phyloP scores from a whole-genome alignment of 805 yeast species.

The Cyberlindnera saturnus region DNA sequence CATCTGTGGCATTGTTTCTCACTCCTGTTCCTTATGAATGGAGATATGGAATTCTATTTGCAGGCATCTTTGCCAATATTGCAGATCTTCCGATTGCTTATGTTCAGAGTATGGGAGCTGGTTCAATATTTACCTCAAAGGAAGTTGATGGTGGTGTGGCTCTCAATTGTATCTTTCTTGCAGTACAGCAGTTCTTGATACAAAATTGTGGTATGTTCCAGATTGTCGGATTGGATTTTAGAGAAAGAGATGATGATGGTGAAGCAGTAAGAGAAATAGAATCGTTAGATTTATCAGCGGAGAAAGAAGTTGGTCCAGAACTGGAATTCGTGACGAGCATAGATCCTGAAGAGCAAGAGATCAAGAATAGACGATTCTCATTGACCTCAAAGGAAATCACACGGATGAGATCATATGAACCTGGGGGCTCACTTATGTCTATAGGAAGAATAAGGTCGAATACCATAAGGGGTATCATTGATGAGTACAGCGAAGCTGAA shows the following conservation, averaged over 20 bases:
- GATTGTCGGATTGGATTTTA: conserved; percentile 66
- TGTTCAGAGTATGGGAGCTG: conserved; percentile 38
- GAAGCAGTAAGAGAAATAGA: too few species aligned
- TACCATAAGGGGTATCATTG: conserved; percentile 14
- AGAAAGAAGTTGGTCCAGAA: too few species aligned
- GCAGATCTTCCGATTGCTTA: conserved; percentile 51
- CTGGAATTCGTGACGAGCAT: too few species aligned
- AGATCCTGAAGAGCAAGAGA: too few species aligned
- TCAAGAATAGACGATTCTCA: too few species aligned
- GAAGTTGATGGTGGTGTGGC: conserved; percentile 46
- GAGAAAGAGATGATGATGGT: conserved; percentile 13
- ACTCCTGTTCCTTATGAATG: conserved; percentile 43
- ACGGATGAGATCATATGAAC: conserved; percentile 5
- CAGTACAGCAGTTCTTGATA: conserved; percentile 51
- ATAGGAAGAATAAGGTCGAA: conserved; percentile 6
- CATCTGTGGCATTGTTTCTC: conserved; percentile 25
- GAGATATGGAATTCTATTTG: conserved; percentile 42
- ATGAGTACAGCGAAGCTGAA: conserved; percentile 23
- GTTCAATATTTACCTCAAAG: conserved; percentile 30
- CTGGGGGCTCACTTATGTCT: conserved; percentile 18
- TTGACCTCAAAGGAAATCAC: background rate
- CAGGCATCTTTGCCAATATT: conserved; percentile 45
- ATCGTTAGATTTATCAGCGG: too few species aligned
- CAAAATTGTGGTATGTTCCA: conserved; percentile 75
- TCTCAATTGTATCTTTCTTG: conserved; percentile 32